A percentile compares a stretch with the other conserved stretches of the same genome.
phyloP scores from a whole-genome alignment of 495 filamentous ascomycete genomes.

The Thermothielavioides terrestris region DNA sequence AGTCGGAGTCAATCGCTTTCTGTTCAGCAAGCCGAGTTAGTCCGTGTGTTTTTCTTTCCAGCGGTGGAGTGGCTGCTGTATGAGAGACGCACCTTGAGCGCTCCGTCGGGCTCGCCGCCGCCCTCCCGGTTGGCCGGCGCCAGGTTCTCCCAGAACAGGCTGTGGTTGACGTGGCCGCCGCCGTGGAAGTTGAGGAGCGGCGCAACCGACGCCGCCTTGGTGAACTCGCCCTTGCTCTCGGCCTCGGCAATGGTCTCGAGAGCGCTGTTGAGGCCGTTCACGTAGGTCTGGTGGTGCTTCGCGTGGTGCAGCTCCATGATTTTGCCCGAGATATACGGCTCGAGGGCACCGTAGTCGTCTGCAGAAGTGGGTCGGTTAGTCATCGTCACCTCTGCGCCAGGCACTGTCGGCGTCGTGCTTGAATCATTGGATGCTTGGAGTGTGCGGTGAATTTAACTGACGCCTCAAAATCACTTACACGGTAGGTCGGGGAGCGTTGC shows the following conservation, averaged over 20 bases:
- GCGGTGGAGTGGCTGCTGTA: no score
- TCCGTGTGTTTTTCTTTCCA: no score
- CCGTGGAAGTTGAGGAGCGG: slow-evolving; percentile 95
- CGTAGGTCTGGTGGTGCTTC: slow-evolving; percentile 74
- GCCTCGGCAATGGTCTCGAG: slow-evolving; percentile 54
- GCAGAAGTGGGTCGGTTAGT: background rate
- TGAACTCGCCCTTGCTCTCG: slow-evolving; percentile 47
- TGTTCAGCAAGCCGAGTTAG: no score
- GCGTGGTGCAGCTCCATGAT: slow-evolving; percentile 94
- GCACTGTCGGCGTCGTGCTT: no score
- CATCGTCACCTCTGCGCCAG: no score
- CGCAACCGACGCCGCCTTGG: slow-evolving; percentile 69
- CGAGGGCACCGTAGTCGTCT: slow-evolving; percentile 88
- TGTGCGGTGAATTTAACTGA: no score
- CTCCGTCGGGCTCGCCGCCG: slow-evolving; percentile 64
- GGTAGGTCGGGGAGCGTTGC: slow-evolving; percentile 89
- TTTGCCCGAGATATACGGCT: slow-evolving; percentile 88
- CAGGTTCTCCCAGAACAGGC: slow-evolving; percentile 96
- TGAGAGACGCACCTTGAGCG: slow-evolving; percentile 38
- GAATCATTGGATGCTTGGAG: no score
- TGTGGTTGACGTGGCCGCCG: slow-evolving; percentile 91
- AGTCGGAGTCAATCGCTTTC: slow-evolving; percentile 68
- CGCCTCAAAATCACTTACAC: slow-evolving; percentile 54
- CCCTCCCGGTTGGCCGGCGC: slow-evolving; percentile 59
- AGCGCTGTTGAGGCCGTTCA: slow-evolving; percentile 60